phyloP scores from a whole-genome alignment of 2,329 filamentous ascomycete genomes.

The Myriosclerotinia scirpicola region DNA sequence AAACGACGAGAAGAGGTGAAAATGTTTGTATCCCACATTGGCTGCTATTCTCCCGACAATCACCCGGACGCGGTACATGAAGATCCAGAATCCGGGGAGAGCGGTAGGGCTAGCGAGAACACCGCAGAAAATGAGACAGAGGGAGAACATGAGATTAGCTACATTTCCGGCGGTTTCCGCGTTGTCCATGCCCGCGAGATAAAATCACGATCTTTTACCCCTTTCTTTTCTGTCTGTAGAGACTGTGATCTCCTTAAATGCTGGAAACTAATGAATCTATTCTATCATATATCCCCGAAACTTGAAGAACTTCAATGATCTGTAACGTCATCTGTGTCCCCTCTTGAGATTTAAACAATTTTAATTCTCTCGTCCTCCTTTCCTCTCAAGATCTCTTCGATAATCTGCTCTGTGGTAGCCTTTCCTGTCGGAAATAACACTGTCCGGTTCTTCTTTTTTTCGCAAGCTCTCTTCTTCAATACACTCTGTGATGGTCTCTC shows the following conservation, averaged over 20 bases:
- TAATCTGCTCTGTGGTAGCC: not conserved
- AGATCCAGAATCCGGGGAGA: slow-evolving; percentile 77
- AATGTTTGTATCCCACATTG: not conserved
- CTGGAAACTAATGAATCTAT: too few relatives aligned
- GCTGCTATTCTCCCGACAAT: not conserved
- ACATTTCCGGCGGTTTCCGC: slow-evolving; percentile 76
- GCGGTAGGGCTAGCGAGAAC: slow-evolving; percentile 64
- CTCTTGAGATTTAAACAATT: not conserved
- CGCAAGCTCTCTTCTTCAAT: not conserved
- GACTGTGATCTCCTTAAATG: too few relatives aligned
- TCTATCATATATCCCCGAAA: not conserved
- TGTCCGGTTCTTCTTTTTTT: not conserved
- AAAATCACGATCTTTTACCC: not conserved
- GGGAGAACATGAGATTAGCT: slow-evolving; percentile 71
- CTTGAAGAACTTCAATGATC: too few relatives aligned
- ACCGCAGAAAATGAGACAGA: slow-evolving; percentile 74
- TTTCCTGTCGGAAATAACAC: slow-evolving; percentile 1
- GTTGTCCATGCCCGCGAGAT: slow-evolving; percentile 61
- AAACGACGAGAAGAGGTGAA: not conserved
- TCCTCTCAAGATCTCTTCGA: not conserved
- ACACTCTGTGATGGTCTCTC: not conserved
- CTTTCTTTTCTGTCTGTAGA: too few relatives aligned
- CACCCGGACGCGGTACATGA: slow-evolving; percentile 67
- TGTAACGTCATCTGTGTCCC: too few relatives aligned
- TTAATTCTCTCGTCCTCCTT: not conserved